These are phyloP conservation scores for Boletus barrowsii DNA, from an alignment of 768 basidiomycete genomes.

Conservation along the genomic window DNA sequence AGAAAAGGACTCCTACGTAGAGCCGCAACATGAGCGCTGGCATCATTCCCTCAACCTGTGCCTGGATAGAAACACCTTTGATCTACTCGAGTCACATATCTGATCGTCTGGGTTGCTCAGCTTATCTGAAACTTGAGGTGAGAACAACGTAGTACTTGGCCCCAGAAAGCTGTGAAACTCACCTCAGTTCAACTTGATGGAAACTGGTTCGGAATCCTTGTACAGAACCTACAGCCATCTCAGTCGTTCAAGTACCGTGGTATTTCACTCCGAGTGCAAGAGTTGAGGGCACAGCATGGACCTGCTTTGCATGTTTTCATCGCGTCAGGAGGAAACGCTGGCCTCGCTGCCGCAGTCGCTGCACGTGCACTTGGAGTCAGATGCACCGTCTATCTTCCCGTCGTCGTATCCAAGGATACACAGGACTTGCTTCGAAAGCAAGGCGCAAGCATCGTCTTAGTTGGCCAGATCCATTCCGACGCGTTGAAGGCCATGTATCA, in stretches of 20 bases:
- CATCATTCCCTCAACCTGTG: constrained; percentile 7
- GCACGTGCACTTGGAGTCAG: constrained; percentile 50
- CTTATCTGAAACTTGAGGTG: constrained; percentile 75
- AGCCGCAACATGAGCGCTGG: constrained; percentile 5
- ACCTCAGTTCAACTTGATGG: neutral
- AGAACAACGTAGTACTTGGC: constrained; percentile 4
- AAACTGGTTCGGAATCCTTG: neutral
- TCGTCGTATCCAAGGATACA: constrained; percentile 47
- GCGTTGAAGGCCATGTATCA: constrained; percentile 51
- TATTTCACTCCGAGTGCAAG: constrained; percentile 58
- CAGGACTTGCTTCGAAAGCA: constrained; percentile 49
- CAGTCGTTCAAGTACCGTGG: constrained; percentile 79
- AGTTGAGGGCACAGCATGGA: constrained; percentile 50
- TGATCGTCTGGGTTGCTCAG: constrained; percentile 44
- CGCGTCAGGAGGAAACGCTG: constrained; percentile 83
- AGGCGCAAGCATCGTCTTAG: constrained; percentile 56
- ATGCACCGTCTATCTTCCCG: constrained; percentile 70
- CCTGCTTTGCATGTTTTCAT: constrained; percentile 57
- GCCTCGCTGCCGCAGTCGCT: constrained; percentile 64
- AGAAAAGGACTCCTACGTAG: too few species aligned
- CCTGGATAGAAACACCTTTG: constrained; percentile 67
- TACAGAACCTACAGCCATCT: constrained; percentile 67
- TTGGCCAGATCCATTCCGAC: constrained; percentile 56
- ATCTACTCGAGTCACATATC: constrained; percentile 61
- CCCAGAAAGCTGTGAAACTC: neutral